Percentiles rank a stretch among this genome's conserved stretches.
Evolutionary conservation across 1,139 yeast genomes (phyloP).

Genomic region (Meyerozyma guilliermondii): DNA sequence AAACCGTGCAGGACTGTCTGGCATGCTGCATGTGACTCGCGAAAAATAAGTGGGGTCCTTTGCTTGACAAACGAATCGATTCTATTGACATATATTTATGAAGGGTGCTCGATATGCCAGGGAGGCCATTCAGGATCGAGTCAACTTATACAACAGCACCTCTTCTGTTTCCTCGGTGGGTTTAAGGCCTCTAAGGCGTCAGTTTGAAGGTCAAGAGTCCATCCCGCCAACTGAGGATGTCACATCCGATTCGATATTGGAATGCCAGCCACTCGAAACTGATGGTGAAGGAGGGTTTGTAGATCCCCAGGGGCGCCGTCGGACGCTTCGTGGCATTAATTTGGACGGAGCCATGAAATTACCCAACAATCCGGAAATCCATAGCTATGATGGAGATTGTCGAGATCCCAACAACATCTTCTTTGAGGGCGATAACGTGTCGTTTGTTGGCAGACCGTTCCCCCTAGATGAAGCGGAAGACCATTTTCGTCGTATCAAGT

Average conservation of each 20-base stretch:
- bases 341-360: constrained; percentile 72
- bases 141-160: constrained; percentile 24
- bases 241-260: constrained; percentile 15
- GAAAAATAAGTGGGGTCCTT: neutral
- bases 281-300: constrained; percentile 52
- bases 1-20: neutral
- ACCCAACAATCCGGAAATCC: constrained; percentile 55
- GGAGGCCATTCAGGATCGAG: constrained; percentile 28
- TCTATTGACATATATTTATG: neutral
- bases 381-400: constrained; percentile 46
- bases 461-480: constrained; percentile 64
- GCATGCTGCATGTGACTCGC: constrained; percentile 1
- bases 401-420: constrained; percentile 43
- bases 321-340: constrained; percentile 76
- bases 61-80: neutral
- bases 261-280: constrained; percentile 29
- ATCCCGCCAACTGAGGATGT: constrained; percentile 13
- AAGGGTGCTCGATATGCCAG: constrained; percentile 5
- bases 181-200: constrained; percentile 24
- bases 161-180: constrained; percentile 23
- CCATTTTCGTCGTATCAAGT: constrained; percentile 66
- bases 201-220: constrained; percentile 16
- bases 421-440: constrained; percentile 64
- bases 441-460: constrained; percentile 81
- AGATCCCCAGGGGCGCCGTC: constrained; percentile 53